A percentile compares a stretch with the other conserved stretches of the same genome.
Conservation (phyloP, 208 protist species). For the Vickermania ingenoplastis region DNA sequence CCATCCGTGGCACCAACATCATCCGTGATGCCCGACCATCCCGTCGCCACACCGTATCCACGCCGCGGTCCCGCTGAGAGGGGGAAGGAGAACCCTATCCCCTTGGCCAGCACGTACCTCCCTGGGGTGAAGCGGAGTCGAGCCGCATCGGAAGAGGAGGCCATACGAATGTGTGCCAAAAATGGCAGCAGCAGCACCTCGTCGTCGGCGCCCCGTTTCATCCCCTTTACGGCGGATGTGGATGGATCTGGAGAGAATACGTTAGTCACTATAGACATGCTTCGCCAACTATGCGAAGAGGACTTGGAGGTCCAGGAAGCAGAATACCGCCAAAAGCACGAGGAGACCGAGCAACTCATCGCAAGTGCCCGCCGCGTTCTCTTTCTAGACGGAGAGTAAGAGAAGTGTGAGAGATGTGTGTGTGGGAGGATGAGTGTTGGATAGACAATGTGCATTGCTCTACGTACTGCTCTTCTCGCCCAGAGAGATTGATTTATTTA, state of each 20-base stretch:
- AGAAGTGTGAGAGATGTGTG: no score
- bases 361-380: slow-evolving; percentile 35
- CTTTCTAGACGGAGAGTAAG: slow-evolving; percentile 11
- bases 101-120: background rate
- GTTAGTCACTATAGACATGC: slow-evolving; percentile 47
- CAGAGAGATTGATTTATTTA: no score
- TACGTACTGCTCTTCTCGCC: no score
- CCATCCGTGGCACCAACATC: background rate
- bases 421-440: no score
- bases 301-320: slow-evolving; percentile 35
- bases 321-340: slow-evolving; percentile 32
- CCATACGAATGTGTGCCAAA: no score
- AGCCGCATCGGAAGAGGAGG: background rate
- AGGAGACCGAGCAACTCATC: slow-evolving; percentile 35
- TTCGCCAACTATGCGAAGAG: slow-evolving; percentile 34
- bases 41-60: background rate
- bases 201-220: slow-evolving; percentile 19
- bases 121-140: background rate
- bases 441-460: no score
- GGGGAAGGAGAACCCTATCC: background rate
- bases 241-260: slow-evolving; percentile 31
- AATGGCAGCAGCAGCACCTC: no score
- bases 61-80: background rate
- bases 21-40: background rate
- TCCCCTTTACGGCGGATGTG: slow-evolving; percentile 60